Conservation (phyloP, 345 rosid species). For the Salix brachista region DNA sequence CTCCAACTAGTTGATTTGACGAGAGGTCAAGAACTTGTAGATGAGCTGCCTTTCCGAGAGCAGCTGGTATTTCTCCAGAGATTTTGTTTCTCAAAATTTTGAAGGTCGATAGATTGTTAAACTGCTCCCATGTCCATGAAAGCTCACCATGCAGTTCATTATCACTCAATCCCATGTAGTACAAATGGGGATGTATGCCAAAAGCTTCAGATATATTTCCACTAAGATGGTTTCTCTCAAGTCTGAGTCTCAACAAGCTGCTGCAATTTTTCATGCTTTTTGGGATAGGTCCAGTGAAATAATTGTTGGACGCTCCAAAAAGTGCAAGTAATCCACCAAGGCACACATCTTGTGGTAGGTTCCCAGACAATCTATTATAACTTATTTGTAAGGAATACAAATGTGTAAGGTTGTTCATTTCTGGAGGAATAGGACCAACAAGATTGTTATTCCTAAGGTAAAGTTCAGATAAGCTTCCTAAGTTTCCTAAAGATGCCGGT, state of each 20-base stretch:
- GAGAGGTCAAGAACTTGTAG: not conserved
- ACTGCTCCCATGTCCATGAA: constrained; percentile 3
- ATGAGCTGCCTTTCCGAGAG: not conserved
- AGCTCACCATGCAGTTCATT: not conserved
- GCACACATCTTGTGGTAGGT: not conserved
- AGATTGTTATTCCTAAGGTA: not conserved
- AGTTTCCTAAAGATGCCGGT: not conserved
- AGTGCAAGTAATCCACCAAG: not conserved
- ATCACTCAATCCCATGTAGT: not conserved
- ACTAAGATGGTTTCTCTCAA: not conserved
- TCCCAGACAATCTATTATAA: not conserved
- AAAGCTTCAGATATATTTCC: not conserved
- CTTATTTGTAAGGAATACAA: not conserved
- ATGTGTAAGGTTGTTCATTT: too few relatives aligned
- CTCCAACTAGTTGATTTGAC: not conserved
- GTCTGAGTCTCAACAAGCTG: not conserved
- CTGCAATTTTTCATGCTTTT: constrained; percentile 1
- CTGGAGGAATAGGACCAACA: not conserved
- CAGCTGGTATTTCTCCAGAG: constrained; percentile 1
- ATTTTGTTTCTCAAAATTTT: not conserved
- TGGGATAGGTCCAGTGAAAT: not conserved
- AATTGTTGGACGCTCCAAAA: not conserved
- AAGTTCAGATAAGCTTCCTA: not conserved
- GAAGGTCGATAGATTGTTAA: not conserved
- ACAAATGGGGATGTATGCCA: not conserved